Percentiles rank a stretch among this genome's conserved stretches.
These are phyloP conservation scores for Ailanthus altissimus DNA, from an alignment of 345 rosid species.

Conservation along the genomic window DNA sequence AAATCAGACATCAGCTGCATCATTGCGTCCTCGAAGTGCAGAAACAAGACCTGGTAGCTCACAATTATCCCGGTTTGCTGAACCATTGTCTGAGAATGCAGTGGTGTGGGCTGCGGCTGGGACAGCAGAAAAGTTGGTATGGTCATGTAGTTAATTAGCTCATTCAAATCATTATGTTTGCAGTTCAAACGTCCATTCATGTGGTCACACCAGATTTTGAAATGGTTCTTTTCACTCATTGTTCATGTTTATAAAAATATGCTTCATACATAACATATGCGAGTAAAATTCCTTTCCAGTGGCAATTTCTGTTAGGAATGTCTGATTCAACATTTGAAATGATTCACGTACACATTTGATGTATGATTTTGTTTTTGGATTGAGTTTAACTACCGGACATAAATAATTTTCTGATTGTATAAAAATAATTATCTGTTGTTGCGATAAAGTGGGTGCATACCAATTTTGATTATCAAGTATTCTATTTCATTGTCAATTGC, in stretches of 20 bases:
- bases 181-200: not conserved
- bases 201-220: not conserved
- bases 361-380: not conserved
- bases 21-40: slow-evolving; percentile 93
- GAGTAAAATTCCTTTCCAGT: not conserved
- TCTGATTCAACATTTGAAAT: not conserved
- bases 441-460: not conserved
- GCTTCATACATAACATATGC: not conserved
- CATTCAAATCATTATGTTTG: not conserved
- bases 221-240: not conserved
- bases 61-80: slow-evolving; percentile 97
- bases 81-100: slow-evolving; percentile 65
- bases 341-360: not conserved
- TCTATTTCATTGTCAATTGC: not conserved
- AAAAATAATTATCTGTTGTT: not conserved
- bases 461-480: not conserved
- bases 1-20: slow-evolving; percentile 60
- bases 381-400: not conserved
- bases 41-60: slow-evolving; percentile 99
- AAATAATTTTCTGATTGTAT: not conserved
- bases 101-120: slow-evolving; percentile 57
- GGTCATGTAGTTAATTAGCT: slow-evolving; percentile 19
- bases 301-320: not conserved
- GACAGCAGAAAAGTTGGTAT: slow-evolving; percentile 66
- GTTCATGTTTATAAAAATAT: not conserved